Conservation (phyloP, 169 alveolate species). For the Nephromyces sp. region DNA sequence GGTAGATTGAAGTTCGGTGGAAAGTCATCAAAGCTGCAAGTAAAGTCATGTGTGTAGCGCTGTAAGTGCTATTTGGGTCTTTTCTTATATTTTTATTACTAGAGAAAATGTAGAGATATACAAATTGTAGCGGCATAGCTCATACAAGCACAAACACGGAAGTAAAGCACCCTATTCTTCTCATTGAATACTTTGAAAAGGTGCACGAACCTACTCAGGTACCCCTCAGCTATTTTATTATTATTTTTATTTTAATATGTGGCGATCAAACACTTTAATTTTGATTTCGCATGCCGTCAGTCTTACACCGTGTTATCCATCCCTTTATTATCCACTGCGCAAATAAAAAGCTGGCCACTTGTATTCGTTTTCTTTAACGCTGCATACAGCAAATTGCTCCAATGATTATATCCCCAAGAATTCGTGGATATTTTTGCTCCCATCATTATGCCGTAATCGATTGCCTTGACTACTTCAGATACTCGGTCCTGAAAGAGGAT, state of each 20-base stretch:
- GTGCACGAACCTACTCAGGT: no score
- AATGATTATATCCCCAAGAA: conserved; percentile 28
- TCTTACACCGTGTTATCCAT: background rate
- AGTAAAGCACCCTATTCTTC: background rate
- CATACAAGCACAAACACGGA: background rate
- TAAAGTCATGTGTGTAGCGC: background rate
- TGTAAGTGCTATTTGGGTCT: no score
- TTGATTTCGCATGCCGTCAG: no score
- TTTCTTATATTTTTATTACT: background rate
- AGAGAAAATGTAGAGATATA: background rate
- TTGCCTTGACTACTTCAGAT: conserved; percentile 23
- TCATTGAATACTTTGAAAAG: background rate
- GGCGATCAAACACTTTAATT: no score
- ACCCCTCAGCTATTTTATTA: no score
- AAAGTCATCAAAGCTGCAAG: background rate
- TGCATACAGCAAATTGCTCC: background rate
- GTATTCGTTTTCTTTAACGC: background rate
- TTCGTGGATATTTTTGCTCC: conserved; percentile 34
- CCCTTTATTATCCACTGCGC: background rate
- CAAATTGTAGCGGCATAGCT: background rate
- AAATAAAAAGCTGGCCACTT: background rate
- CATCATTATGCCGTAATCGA: conserved; percentile 37
- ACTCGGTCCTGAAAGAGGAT: conserved; percentile 26
- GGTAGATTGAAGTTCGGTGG: background rate
- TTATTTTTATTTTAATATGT: no score